Percentiles rank a stretch among this genome's conserved stretches.
Conservation (phyloP, 129 eudicot genomes). For the Kitagawia praeruptora region DNA sequence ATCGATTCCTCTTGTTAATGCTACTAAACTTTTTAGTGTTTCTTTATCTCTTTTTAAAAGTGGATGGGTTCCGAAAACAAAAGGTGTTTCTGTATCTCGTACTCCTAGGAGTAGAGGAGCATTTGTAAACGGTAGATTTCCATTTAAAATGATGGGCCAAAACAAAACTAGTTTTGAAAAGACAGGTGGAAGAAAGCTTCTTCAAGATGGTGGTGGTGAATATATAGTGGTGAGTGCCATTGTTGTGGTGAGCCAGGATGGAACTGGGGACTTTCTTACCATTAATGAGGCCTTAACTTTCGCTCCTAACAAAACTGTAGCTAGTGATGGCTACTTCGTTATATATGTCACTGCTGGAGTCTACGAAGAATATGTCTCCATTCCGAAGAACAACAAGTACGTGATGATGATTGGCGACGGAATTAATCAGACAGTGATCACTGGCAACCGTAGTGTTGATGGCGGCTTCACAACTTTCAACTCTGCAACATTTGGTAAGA, state of each 20-base stretch:
- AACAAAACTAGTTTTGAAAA: neutral
- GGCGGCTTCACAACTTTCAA: slow-evolving; percentile 66
- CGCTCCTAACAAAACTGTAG: slow-evolving; percentile 43
- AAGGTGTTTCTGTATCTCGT: neutral
- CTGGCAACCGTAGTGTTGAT: slow-evolving; percentile 50
- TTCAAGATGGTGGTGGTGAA: slow-evolving; percentile 3
- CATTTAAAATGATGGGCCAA: slow-evolving; percentile 14
- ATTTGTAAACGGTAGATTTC: slow-evolving; percentile 11
- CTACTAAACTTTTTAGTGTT: neutral
- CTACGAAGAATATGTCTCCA: slow-evolving; percentile 53
- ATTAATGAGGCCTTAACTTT: slow-evolving; percentile 44
- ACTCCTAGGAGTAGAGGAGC: neutral
- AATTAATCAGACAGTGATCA: slow-evolving; percentile 52
- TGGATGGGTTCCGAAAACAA: neutral
- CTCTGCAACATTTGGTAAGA: slow-evolving; percentile 59
- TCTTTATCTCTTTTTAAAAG: neutral
- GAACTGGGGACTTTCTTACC: slow-evolving; percentile 44
- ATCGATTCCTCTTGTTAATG: slow-evolving; percentile 11
- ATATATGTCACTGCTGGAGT: slow-evolving; percentile 39
- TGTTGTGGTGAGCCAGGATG: slow-evolving; percentile 46
- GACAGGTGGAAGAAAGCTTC: slow-evolving; percentile 8
- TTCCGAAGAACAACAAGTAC: slow-evolving; percentile 39
- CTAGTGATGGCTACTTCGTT: slow-evolving; percentile 38
- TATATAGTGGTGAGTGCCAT: slow-evolving; percentile 23
- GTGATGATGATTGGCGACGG: slow-evolving; percentile 77